phyloP scores from a whole-genome alignment of 2,329 filamentous ascomycete species.

The Fusarium miscanthi region DNA sequence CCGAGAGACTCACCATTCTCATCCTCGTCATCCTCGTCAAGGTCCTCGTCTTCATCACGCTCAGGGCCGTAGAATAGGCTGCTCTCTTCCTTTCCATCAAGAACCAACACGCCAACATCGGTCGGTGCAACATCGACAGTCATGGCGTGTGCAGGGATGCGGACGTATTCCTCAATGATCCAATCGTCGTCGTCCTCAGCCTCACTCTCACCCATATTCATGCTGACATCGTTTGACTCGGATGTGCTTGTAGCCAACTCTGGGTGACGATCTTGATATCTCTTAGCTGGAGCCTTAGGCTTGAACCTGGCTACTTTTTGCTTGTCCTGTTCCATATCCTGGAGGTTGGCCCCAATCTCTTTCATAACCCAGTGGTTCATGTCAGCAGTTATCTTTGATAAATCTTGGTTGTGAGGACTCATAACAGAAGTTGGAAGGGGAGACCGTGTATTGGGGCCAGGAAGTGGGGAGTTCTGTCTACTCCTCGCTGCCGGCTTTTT shows the following conservation, averaged over 20 bases:
- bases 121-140: slow-evolving; percentile 59
- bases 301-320: slow-evolving; percentile 58
- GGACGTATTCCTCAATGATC: slow-evolving; percentile 73
- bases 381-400: slow-evolving; percentile 63
- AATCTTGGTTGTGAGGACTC: slow-evolving; percentile 54
- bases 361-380: slow-evolving; percentile 70
- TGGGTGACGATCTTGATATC: slow-evolving; percentile 68
- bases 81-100: slow-evolving; percentile 68
- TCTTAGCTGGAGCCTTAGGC: slow-evolving; percentile 65
- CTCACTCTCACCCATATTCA: slow-evolving; percentile 54
- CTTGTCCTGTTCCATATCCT: slow-evolving; percentile 58
- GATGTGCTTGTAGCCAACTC: slow-evolving; percentile 42
- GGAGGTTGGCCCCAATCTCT: slow-evolving; percentile 66
- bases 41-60: slow-evolving; percentile 70
- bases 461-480: slow-evolving; percentile 40
- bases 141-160: slow-evolving; percentile 65
- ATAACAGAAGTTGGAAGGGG: slow-evolving; percentile 50
- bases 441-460: slow-evolving; percentile 31
- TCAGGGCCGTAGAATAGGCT: slow-evolving; percentile 70
- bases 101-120: slow-evolving; percentile 66
- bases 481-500: slow-evolving; percentile 51
- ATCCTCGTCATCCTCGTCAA: slow-evolving; percentile 70
- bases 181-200: slow-evolving; percentile 66
- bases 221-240: slow-evolving; percentile 46
- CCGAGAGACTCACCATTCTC: slow-evolving; percentile 65